Percentiles rank a stretch among this genome's conserved stretches.
phyloP scores from a whole-genome alignment of 1,284 basidiomycete genomes.

The Fomitopsis schrenkii region DNA sequence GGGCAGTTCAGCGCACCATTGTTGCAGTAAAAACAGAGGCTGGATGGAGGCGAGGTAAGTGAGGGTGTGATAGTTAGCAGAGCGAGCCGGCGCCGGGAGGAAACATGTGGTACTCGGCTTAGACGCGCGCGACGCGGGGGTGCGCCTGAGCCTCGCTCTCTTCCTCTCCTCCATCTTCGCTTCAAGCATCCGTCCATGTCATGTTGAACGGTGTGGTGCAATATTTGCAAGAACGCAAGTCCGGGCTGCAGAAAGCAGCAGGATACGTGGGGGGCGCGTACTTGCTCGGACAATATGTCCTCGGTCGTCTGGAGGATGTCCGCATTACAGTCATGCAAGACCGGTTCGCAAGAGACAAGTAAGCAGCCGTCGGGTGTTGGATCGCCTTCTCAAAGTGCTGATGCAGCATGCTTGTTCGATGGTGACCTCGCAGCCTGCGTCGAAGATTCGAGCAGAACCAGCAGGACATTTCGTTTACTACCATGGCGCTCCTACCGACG shows the following conservation, averaged over 20 bases:
- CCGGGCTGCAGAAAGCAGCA: conserved; percentile 38
- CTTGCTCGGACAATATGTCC: conserved; percentile 61
- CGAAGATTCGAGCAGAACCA: conserved; percentile 80
- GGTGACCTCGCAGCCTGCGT: conserved; percentile 49
- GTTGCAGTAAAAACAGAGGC: not conserved
- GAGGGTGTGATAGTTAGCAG: not conserved
- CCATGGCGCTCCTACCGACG: conserved; percentile 77
- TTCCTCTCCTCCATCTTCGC: not conserved
- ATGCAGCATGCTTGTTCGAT: not conserved
- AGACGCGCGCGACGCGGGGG: not conserved
- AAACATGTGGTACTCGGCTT: not conserved
- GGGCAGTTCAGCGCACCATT: conserved; percentile 8
- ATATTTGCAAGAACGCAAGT: conserved; percentile 47
- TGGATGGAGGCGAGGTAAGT: not conserved
- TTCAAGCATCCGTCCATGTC: not conserved
- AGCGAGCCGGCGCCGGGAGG: not conserved
- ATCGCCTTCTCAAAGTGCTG: not conserved
- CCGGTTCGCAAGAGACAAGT: conserved; percentile 72
- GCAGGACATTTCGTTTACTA: conserved; percentile 78
- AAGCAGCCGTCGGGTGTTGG: conserved; percentile 24
- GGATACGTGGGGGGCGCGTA: conserved; percentile 64
- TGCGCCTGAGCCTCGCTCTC: conserved; percentile 4
- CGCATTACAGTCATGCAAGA: conserved; percentile 66
- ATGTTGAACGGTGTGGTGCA: conserved; percentile 24
- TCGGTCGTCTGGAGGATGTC: conserved; percentile 65